phyloP scores from a whole-genome alignment of 345 rosid species.

The Citrus cavaleriei region DNA sequence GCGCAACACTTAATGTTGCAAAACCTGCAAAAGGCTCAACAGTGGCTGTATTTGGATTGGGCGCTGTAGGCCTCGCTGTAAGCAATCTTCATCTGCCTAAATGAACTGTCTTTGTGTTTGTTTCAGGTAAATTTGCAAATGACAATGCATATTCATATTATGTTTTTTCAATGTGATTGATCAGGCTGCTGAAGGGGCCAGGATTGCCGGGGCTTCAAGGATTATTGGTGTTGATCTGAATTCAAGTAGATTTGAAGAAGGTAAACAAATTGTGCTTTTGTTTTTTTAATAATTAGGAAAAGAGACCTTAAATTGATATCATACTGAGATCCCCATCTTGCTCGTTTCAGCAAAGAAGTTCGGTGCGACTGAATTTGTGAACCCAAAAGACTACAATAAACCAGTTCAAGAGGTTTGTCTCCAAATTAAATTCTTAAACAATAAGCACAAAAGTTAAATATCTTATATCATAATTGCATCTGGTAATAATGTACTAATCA shows the following conservation, averaged over 20 bases:
- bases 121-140: background rate
- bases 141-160: background rate
- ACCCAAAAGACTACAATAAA: constrained; percentile 34
- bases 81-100: background rate
- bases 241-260: constrained; percentile 21
- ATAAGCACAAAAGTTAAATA: too few relatives aligned
- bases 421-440: background rate
- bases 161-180: background rate
- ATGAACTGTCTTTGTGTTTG: background rate
- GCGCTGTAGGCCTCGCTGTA: constrained; percentile 44
- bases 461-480: too few relatives aligned
- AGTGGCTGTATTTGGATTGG: constrained; percentile 41
- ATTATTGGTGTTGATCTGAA: constrained; percentile 43
- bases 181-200: constrained; percentile 37
- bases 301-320: background rate
- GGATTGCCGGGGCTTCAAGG: constrained; percentile 36
- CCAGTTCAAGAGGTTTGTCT: constrained; percentile 37
- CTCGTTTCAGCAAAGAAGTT: constrained; percentile 35
- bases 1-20: constrained; percentile 42
- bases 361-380: constrained; percentile 43
- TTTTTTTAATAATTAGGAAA: background rate
- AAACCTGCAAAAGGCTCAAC: constrained; percentile 31
- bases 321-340: background rate
- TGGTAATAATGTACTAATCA: background rate
- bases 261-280: background rate